Percentiles rank a stretch among this genome's conserved stretches.
These are phyloP conservation scores for Limnomonas spitsbergensis DNA, from an alignment of 139 green algal genomes.

Conservation along the genomic window DNA sequence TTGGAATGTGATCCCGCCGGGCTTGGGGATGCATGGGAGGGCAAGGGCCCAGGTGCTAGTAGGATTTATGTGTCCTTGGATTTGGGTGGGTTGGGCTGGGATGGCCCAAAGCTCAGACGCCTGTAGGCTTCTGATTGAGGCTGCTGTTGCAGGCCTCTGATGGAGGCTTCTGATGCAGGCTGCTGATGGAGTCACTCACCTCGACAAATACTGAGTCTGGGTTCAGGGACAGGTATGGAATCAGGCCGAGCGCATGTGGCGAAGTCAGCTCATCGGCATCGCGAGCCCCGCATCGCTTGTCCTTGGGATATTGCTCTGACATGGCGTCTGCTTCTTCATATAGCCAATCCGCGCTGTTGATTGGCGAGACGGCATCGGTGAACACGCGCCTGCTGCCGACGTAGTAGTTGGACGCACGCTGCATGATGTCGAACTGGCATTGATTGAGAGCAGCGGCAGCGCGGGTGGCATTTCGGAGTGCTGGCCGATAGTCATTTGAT, in stretches of 20 bases:
- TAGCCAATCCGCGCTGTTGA: not conserved
- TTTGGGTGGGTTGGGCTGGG: too few relatives aligned
- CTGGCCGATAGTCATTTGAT: too few relatives aligned
- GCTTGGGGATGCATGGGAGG: too few relatives aligned
- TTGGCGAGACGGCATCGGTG: not conserved
- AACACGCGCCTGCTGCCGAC: not conserved
- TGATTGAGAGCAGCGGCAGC: too few relatives aligned
- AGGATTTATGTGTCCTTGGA: too few relatives aligned
- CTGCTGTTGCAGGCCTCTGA: not conserved
- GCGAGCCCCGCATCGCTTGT: too few relatives aligned
- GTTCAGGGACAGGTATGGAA: not conserved
- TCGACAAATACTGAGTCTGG: constrained; percentile 1
- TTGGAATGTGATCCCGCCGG: too few relatives aligned
- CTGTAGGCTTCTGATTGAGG: not conserved
- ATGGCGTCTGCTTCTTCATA: not conserved
- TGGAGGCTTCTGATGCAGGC: too few relatives aligned
- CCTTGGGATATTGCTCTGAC: not conserved
- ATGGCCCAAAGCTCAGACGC: not conserved
- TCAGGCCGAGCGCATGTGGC: not conserved
- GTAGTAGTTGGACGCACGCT: not conserved
- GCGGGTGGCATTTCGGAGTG: too few relatives aligned
- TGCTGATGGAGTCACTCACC: not conserved
- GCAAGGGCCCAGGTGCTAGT: too few relatives aligned
- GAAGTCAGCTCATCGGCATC: not conserved
- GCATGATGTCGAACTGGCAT: not conserved